Conservation (phyloP, 140 eudicot genomes). For the Erigeron philadelphicus region DNA sequence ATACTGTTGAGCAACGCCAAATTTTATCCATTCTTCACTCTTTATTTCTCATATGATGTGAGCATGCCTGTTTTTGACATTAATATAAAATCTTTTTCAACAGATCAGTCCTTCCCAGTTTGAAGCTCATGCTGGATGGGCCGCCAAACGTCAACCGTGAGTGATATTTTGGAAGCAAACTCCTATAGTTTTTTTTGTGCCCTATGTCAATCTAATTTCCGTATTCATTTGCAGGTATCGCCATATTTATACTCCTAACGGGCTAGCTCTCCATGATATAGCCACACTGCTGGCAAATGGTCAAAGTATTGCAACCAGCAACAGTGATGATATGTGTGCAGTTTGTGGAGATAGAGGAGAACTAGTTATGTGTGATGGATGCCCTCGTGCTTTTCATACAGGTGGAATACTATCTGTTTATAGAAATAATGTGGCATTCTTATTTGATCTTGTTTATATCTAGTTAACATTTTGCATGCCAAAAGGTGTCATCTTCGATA, state of each 20-base stretch:
- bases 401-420: conserved; percentile 36
- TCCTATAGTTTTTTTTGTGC: conserved; percentile 1
- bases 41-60: background rate
- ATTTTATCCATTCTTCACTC: background rate
- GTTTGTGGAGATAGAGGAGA: conserved; percentile 86
- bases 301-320: conserved; percentile 54
- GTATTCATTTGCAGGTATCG: conserved; percentile 61
- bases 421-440: background rate
- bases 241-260: conserved; percentile 66
- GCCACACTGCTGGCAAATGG: conserved; percentile 80
- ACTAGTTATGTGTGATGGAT: conserved; percentile 64
- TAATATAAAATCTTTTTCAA: conserved; percentile 20
- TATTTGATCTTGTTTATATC: background rate
- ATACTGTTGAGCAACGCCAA: background rate
- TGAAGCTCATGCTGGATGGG: conserved; percentile 98
- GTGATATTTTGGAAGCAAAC: conserved; percentile 20
- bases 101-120: conserved; percentile 98
- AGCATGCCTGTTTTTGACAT: background rate
- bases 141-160: conserved; percentile 99
- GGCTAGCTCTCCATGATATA: conserved; percentile 83
- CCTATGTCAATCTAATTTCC: conserved; percentile 1
- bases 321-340: conserved; percentile 96
- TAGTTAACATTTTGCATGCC: background rate
- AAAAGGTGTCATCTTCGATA: conserved; percentile 15
- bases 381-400: conserved; percentile 95